Conservation (phyloP, 2,329 filamentous ascomycete species). For the Phaeophleospora eucalypticola region DNA sequence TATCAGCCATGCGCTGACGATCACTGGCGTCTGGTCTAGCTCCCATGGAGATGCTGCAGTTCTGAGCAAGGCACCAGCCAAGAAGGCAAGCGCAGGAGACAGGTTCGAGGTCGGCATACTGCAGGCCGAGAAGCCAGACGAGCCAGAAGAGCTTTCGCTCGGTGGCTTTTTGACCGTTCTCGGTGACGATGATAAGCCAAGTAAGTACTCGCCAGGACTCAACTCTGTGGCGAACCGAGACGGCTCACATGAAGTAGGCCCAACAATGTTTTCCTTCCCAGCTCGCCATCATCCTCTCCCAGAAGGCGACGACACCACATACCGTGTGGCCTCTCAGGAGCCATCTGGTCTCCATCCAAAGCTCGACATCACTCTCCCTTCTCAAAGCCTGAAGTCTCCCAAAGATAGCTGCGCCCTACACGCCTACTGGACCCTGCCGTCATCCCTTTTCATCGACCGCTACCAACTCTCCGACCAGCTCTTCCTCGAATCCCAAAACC, state of each 20-base stretch:
- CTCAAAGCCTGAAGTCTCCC: constrained; percentile 46
- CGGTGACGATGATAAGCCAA: constrained; percentile 66
- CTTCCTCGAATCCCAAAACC: constrained; percentile 76
- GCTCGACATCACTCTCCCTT: constrained; percentile 62
- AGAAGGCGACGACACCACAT: constrained; percentile 33
- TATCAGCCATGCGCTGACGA: constrained; percentile 61
- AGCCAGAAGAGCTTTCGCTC: constrained; percentile 71
- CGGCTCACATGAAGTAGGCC: constrained; percentile 44
- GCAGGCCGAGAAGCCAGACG: constrained; percentile 57
- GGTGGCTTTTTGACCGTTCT: constrained; percentile 75
- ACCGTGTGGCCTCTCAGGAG: constrained; percentile 56
- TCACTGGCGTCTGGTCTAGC: constrained; percentile 35
- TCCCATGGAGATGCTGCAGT: background rate
- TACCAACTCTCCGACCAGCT: constrained; percentile 76
- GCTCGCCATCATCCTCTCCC: constrained; percentile 66
- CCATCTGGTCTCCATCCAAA: constrained; percentile 83
- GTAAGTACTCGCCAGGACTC: constrained; percentile 43
- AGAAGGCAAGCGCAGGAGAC: constrained; percentile 6
- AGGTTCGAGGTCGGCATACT: constrained; percentile 78
- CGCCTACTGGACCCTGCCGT: constrained; percentile 78
- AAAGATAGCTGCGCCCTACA: constrained; percentile 65
- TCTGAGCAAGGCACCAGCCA: background rate
- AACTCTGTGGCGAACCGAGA: background rate
- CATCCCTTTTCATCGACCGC: constrained; percentile 75
- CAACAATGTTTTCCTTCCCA: constrained; percentile 78